Evolutionary conservation across 2,329 filamentous ascomycete species (phyloP), one percentile per base, ranked within the genome.

Genomic region (Sporothrix euskadiensis): DNA sequence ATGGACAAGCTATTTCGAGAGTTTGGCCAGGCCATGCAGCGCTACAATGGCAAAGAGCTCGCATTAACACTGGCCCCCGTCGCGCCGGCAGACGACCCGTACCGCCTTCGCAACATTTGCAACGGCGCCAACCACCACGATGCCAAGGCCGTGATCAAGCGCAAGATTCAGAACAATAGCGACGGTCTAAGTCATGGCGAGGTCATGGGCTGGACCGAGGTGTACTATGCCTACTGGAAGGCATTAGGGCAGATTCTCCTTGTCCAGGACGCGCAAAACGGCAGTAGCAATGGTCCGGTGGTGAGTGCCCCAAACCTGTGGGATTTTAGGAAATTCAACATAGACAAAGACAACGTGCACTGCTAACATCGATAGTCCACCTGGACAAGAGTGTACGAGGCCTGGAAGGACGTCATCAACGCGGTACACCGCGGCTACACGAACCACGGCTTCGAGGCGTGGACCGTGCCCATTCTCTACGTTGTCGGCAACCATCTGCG

Each of bases 381-480:
- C 73, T 97, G 93, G 90, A 87, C 87, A n/a, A 91, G 88, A 72
- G 92, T 94, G 0, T 99, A 97, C 79, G 91, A 94, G 75, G 84
- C 90, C 12, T 98, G 96, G 94, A 97, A 93, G 79, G 93, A 97
- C 56, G 80, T 98, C 75, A 89, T 92, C 63, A 92, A 91, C 75
- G 85, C 86, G 66, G 85, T 98, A 54, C 90, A 94, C 73, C 89
- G 94, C 77, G 94, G 94, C 44, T 98, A 98, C 80, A 91, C 90
- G 49, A 91, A 88, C 76, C 85, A 87, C 72, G 87, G 88, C 2
- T 93, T 98, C 78, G 90, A 93, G 76, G 91, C 94, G 44, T 99
- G 96, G 95, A 96, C 94, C 0, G 90, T 99, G 70, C 94, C 96
- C 3, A 94, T 93, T 79, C 86, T 99, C 54, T 98, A 98, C 79